Conservation (phyloP, 2,329 filamentous ascomycete species). For the Epichloe sp. region DNA sequence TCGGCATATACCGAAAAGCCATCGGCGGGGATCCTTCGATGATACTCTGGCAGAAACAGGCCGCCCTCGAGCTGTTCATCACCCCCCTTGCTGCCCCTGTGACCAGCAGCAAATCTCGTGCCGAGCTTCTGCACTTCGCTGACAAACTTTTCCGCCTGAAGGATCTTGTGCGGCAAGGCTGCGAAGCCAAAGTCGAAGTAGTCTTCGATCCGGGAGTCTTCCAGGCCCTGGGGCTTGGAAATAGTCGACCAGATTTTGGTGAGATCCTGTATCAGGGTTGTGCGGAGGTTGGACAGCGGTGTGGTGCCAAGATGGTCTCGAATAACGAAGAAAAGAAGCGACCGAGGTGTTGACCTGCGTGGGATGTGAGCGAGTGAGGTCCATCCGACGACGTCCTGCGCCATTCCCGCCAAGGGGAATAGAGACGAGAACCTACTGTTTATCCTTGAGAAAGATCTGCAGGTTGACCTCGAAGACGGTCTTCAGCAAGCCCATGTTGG, state of each 20-base stretch:
- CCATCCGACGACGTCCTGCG: too few species aligned
- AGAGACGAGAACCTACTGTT: slow-evolving; percentile 50
- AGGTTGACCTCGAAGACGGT: slow-evolving; percentile 98
- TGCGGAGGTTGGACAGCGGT: slow-evolving; percentile 77
- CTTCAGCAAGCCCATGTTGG: slow-evolving; percentile 97
- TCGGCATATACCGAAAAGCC: slow-evolving; percentile 92
- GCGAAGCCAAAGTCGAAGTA: slow-evolving; percentile 99
- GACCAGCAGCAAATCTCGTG: slow-evolving; percentile 69
- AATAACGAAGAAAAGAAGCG: slow-evolving; percentile 95
- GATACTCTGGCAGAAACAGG: slow-evolving; percentile 86
- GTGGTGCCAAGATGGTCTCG: slow-evolving; percentile 92
- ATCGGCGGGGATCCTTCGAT: slow-evolving; percentile 88
- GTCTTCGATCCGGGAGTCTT: slow-evolving; percentile 81
- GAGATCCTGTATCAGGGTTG: slow-evolving; percentile 81
- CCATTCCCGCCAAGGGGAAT: background rate
- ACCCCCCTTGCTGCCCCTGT: slow-evolving; percentile 54
- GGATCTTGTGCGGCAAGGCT: slow-evolving; percentile 88
- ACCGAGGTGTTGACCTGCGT: slow-evolving; percentile 66
- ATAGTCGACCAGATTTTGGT: slow-evolving; percentile 86
- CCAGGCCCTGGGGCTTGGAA: slow-evolving; percentile 79
- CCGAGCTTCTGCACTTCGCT: slow-evolving; percentile 69
- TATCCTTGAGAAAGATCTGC: slow-evolving; percentile 92
- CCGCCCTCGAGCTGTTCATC: slow-evolving; percentile 67
- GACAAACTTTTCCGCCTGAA: slow-evolving; percentile 85
- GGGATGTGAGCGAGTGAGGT: slow-evolving; percentile 13